Evolutionary conservation across 768 basidiomycete species (phyloP).

Genomic region (Podaxis mareebaensis): DNA sequence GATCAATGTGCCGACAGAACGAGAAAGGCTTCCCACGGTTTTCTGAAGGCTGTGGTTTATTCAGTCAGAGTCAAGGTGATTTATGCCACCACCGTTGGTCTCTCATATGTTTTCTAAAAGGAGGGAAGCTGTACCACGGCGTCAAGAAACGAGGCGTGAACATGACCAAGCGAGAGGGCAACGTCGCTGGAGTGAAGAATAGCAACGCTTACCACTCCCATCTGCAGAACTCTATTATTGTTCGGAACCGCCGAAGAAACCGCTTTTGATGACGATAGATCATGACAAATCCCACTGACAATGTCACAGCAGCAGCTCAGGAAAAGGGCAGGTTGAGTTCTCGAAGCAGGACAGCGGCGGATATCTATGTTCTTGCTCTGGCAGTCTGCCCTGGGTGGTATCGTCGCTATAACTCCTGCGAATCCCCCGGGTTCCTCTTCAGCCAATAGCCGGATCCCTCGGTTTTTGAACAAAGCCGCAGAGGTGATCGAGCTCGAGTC

Average conservation of each 20-base stretch:
- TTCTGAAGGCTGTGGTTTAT: not conserved
- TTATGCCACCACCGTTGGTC: not conserved
- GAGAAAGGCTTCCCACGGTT: not conserved
- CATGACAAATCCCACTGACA: not conserved
- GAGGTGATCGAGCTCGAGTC: not conserved
- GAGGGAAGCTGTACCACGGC: no score
- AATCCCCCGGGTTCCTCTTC: not conserved
- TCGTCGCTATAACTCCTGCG: not conserved
- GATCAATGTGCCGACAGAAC: constrained; percentile 1
- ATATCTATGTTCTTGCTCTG: not conserved
- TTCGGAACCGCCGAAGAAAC: not conserved
- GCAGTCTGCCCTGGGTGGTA: not conserved
- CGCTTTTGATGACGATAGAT: not conserved
- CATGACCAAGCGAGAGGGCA: no score
- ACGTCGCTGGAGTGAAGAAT: no score
- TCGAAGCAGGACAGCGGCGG: not conserved
- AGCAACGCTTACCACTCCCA: no score
- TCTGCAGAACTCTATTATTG: not conserved
- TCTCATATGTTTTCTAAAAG: not conserved
- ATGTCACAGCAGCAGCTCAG: no score
- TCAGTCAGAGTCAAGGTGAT: not conserved
- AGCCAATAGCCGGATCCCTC: constrained; percentile 1
- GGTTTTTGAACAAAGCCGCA: not conserved
- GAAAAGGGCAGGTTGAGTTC: not conserved
- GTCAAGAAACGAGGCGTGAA: no score